A percentile compares a stretch with the other conserved stretches of the same genome.
Evolutionary conservation across 2,329 filamentous ascomycete genomes (phyloP).

Genomic region (Alternaria angustiovoidea): DNA sequence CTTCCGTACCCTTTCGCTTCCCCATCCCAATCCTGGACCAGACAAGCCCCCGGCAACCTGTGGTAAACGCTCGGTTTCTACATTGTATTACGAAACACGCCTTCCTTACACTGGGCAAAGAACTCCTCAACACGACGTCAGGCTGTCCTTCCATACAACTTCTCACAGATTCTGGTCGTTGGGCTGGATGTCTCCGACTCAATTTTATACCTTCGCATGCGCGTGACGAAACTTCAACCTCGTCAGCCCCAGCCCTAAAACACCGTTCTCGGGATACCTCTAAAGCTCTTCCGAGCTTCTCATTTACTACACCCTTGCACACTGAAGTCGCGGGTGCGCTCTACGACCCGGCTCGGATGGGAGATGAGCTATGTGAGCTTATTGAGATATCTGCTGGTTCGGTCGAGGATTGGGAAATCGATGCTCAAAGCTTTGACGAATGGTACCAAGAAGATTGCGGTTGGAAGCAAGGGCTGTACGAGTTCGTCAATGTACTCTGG

Average conservation of each 20-base stretch:
- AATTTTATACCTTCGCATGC: conserved; percentile 4
- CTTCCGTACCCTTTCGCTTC: no score
- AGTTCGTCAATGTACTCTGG: conserved; percentile 35
- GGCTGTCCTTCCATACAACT: conserved; percentile 15
- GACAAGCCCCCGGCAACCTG: no score
- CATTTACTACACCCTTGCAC: background rate
- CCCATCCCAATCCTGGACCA: no score
- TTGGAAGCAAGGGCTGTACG: conserved; percentile 16
- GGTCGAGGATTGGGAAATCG: conserved; percentile 18
- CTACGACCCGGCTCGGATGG: background rate
- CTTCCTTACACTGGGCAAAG: conserved; percentile 13
- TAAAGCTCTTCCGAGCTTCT: background rate
- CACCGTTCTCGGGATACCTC: background rate
- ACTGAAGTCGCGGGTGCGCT: background rate
- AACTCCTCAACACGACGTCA: conserved; percentile 8
- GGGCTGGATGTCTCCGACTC: conserved; percentile 24
- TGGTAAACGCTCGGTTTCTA: no score
- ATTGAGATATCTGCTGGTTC: conserved; percentile 26
- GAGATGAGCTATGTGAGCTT: conserved; percentile 9
- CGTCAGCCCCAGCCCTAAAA: background rate
- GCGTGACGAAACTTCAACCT: background rate
- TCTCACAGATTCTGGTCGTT: conserved; percentile 5
- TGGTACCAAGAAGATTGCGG: conserved; percentile 12
- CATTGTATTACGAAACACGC: no score
- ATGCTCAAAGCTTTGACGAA: conserved; percentile 23